Base-by-base conservation (phyloP, 768 basidiomycete genomes). In the Tulasnella sp. region DNA sequence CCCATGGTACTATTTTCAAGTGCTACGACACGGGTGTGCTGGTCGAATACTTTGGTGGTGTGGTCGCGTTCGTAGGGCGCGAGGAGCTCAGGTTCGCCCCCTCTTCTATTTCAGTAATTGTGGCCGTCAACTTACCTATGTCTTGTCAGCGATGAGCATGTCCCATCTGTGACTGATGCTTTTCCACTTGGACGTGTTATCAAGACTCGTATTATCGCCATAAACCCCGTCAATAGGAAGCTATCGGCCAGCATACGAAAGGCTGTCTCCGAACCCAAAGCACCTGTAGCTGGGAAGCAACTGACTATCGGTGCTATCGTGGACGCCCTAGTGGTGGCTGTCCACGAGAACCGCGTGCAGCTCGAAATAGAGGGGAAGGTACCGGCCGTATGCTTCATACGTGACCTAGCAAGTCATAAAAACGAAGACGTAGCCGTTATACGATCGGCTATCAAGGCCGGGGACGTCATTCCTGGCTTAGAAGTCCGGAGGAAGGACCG, bases 41-140 rank as follows among this genome's bases (percentile, higher is more conserved):
- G 62, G 81, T 97, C 27, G 92, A 96, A 65, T 87, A 96, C 63
- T 99, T 84, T 67, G 93, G 91, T 61, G 85, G 86, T 53, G 62
- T 93, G 57, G 84, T 86, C 64, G 96, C 87, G 1, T 72, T 83
- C 39, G 77, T 99, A 2, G 86, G 91, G 3, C 69, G 76, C 7
- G 80, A 76, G 50, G 96, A 98, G 73, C 80, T 84, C 9, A 86
- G 84, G 89, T 91, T 62, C 35, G 21, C 8, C 39, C 49, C 50
- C 29, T 12, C 40, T 35, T 39, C 23, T 49, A 35, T 53, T 12
- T 17, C n/a, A n/a, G n/a, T n/a, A n/a, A n/a, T 49, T 50, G 12
- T 23, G 45, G 23, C 55, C 35, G 19, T 31, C 32, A 57, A 21
- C n/a, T 19, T 5, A 23, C n/a, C 39, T 49, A 49, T 9, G 34